These are phyloP conservation scores for Rubus parviflorus DNA, from an alignment of 306 rosid genomes.

Conservation along the genomic window DNA sequence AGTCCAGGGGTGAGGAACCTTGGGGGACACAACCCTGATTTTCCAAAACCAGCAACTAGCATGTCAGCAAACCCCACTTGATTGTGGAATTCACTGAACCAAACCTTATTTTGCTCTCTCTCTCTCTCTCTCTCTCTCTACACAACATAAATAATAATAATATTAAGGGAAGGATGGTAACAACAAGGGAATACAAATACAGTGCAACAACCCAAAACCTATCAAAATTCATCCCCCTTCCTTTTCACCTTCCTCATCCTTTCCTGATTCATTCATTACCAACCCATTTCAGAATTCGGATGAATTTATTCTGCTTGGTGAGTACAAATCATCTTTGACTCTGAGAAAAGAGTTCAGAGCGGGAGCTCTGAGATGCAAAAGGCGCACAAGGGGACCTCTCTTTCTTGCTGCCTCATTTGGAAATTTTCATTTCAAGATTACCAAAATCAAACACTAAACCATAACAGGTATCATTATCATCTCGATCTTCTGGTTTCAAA, in stretches of 20 bases:
- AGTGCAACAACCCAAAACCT: conserved; percentile 17
- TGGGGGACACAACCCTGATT: conserved; percentile 39
- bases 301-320: background rate
- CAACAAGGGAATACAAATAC: conserved; percentile 19
- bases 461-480: background rate
- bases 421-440: background rate
- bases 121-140: background rate
- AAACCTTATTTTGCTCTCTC: background rate
- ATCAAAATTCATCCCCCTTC: conserved; percentile 21
- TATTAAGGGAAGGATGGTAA: background rate
- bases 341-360: background rate
- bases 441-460: background rate
- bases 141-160: background rate
- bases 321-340: background rate
- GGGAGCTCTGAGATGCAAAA: conserved; percentile 22
- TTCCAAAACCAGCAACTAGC: conserved; percentile 39
- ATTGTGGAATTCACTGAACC: conserved; percentile 45
- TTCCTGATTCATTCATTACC: background rate
- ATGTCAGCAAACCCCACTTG: conserved; percentile 46
- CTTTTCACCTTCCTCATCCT: background rate
- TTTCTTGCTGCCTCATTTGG: conserved; percentile 16
- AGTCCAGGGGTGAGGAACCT: conserved; percentile 54
- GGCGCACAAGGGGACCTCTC: conserved; percentile 9
- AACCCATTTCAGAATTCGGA: background rate
- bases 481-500: background rate